Base-by-base conservation (phyloP, 257 asterid species). In the Ehretia macrophylla region DNA sequence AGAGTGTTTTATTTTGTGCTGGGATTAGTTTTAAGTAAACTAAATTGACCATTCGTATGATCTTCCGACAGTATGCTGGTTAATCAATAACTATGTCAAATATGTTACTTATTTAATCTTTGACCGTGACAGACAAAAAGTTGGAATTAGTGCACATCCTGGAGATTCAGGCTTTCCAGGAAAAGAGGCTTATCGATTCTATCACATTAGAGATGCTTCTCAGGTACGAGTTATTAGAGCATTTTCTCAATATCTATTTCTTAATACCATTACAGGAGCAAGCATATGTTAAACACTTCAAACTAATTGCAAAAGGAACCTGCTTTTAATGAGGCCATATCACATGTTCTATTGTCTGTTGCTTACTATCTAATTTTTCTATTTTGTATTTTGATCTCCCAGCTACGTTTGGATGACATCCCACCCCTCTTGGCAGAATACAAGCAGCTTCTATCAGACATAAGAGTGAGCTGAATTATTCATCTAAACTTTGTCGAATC, bases 351-450 rank as follows among this genome's bases (percentile, higher is more conserved):
- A 42, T 38, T 38, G 17, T 46, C 11, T 46, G 5, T 48, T 48
- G 53, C 18, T 11, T 42, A 42, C 47, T 42, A 2, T 10, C 12
- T 42, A 16, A 48, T 48, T 14, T 48, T 48, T 14, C 20, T 14
- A 17, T 66, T 47, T 52, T 68, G 47, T 52, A 45, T 66, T 4
- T 21, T 45, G 63, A 44, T 53, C 66, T 68, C 61, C 51, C 85
- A 90, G 98, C 54, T 90, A 71, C 98, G 94, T 32, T 39, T 87
- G 90, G 82, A 74, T 48, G 96, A 90, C 67, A 63, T 87, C 56
- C 73, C 94, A 35, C 66, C 60, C 62, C 74, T 87, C 46, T 62
- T 90, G 79, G 79, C 80, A 8, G 96, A 87, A 76, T 87, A 90
- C 91, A 83, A 81, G 68, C 81, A 68, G 72, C 82, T 90, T 62